Percentiles rank a stretch among this genome's conserved stretches.
phyloP scores from a whole-genome alignment of 768 basidiomycete species.

The Lactarius deliciosus region DNA sequence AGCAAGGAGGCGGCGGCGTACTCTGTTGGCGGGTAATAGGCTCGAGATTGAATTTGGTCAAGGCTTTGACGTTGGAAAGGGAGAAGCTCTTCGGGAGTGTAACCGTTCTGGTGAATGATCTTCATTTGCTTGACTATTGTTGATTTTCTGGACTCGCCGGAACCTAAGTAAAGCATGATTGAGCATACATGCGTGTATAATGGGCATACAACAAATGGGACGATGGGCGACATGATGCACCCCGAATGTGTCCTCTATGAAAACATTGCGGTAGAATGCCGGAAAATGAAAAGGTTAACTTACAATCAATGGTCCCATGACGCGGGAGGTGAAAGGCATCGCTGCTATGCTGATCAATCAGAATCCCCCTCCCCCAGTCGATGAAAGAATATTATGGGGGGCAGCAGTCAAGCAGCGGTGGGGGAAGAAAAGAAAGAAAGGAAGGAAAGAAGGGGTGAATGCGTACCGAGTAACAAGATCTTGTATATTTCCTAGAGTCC shows the following conservation, averaged over 20 bases:
- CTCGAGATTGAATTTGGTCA: slow-evolving; percentile 83
- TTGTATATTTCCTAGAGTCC: slow-evolving; percentile 80
- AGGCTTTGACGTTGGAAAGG: slow-evolving; percentile 76
- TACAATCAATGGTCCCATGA: too few relatives aligned
- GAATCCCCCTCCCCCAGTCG: not conserved
- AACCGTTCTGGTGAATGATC: slow-evolving; percentile 94
- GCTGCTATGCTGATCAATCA: not conserved
- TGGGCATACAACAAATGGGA: slow-evolving; percentile 7
- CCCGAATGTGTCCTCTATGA: too few relatives aligned
- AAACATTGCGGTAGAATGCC: too few relatives aligned
- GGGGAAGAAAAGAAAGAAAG: not conserved
- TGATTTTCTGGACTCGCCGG: slow-evolving; percentile 91
- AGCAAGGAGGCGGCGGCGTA: slow-evolving; percentile 31
- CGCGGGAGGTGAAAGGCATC: too few relatives aligned
- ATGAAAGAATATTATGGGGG: not conserved
- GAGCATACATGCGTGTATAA: not conserved
- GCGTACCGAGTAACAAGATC: slow-evolving; percentile 84
- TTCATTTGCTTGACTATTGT: slow-evolving; percentile 99
- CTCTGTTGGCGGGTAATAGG: slow-evolving; percentile 65
- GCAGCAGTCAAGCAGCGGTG: not conserved
- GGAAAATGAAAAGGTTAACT: too few relatives aligned
- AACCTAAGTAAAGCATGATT: slow-evolving; percentile 50
- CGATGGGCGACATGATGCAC: not conserved
- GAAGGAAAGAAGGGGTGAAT: not conserved
- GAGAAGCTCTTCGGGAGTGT: slow-evolving; percentile 51